These are phyloP conservation scores for Saussurea involucrata DNA, from an alignment of 129 eudicot genomes.

Conservation along the genomic window DNA sequence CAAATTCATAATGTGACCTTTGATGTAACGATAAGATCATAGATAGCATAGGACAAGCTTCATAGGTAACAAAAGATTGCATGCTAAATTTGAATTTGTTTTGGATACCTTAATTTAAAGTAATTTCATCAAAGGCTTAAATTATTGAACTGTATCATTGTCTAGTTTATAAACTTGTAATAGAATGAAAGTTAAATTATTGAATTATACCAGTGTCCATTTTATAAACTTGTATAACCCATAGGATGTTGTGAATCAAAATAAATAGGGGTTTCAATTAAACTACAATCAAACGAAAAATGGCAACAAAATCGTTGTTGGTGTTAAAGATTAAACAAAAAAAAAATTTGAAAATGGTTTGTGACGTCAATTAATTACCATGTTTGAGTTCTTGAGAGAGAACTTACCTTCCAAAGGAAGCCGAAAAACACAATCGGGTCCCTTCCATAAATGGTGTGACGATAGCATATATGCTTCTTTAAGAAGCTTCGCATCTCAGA, in stretches of 20 bases:
- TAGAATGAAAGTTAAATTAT: too few relatives aligned
- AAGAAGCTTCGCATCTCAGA: conserved; percentile 17
- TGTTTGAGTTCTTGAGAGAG: background rate
- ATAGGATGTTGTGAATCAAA: background rate
- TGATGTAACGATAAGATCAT: too few relatives aligned
- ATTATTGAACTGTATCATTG: too few relatives aligned
- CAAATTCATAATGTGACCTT: background rate
- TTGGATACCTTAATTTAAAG: background rate
- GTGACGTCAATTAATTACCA: background rate
- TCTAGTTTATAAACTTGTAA: background rate
- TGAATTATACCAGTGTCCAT: too few relatives aligned
- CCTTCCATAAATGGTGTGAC: background rate
- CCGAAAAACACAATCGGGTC: conserved; percentile 5
- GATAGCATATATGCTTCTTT: background rate
- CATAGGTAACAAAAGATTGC: background rate
- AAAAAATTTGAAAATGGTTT: background rate
- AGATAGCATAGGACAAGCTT: background rate
- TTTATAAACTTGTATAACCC: too few relatives aligned
- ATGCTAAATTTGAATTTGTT: too few relatives aligned
- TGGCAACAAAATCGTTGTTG: too few relatives aligned
- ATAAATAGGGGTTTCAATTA: too few relatives aligned
- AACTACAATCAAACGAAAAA: too few relatives aligned
- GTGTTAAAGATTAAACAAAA: background rate
- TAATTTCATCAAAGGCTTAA: too few relatives aligned
- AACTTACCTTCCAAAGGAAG: conserved; percentile 1